phyloP scores from a whole-genome alignment of 2,329 filamentous ascomycete species.

The Monosporascus cannonballus region DNA sequence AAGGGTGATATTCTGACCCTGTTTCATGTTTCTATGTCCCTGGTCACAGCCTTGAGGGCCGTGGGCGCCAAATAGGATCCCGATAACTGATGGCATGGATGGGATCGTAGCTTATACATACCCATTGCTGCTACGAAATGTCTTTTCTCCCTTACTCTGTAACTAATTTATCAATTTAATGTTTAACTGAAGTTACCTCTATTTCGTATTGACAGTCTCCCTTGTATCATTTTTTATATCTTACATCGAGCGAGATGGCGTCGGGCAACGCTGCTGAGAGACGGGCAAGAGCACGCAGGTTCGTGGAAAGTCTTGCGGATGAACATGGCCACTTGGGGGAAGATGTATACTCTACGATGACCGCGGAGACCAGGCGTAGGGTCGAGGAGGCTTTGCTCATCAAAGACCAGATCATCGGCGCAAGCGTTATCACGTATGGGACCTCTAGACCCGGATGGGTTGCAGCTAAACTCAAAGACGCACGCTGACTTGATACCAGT shows the following conservation, averaged over 20 bases:
- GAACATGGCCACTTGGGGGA: conserved; percentile 16
- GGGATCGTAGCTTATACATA: too few relatives aligned
- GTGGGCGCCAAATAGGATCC: too few relatives aligned
- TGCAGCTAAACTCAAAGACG: neutral
- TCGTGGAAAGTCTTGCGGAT: conserved; percentile 12
- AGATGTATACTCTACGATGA: conserved; percentile 7
- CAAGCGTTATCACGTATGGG: conserved; percentile 16
- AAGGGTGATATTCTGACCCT: too few relatives aligned
- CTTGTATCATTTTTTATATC: neutral
- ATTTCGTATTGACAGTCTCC: too few relatives aligned
- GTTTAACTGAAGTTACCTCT: too few relatives aligned
- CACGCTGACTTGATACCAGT: conserved; percentile 17
- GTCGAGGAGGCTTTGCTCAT: conserved; percentile 11
- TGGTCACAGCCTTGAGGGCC: too few relatives aligned
- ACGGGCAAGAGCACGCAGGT: conserved; percentile 2
- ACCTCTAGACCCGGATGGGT: neutral
- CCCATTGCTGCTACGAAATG: too few relatives aligned
- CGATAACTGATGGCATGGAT: too few relatives aligned
- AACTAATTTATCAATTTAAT: too few relatives aligned
- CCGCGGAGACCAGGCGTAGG: conserved; percentile 1
- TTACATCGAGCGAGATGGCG: neutral
- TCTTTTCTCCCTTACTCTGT: too few relatives aligned
- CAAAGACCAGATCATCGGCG: conserved; percentile 14
- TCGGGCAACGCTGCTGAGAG: neutral
- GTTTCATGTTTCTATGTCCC: too few relatives aligned